Evolutionary conservation across 2,329 filamentous ascomycete species (phyloP), one percentile per base, ranked within the genome.

Genomic region (Neofusicoccum ribis): DNA sequence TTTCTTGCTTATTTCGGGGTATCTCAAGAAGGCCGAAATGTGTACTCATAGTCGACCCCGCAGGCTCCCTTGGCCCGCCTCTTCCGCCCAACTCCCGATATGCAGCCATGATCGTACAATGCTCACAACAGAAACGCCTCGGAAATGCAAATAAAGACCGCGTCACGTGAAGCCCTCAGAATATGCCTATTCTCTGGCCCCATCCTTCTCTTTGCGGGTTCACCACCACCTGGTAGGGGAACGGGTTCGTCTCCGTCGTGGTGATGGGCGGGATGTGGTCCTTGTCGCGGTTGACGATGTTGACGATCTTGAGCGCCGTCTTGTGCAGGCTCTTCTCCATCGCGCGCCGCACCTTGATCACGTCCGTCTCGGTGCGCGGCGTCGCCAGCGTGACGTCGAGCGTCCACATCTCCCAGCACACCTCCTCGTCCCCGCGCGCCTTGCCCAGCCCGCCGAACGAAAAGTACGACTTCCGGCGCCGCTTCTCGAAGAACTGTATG

Each of bases 201-300:
- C 92, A 94, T 60, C 89, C 86, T 68, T 91, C 89, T 66, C 89
- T 85, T 73, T 92, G 92, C 65, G 92, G 92, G 74, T 96, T 95
- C 66, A 98, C 88, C 67, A 90, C 86, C 74, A 98, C 96, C 77
- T 93, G 90, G 79, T 96, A 98, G 0, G 94, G 94, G 74, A 98
- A 99, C 0, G 95, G 94, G 76, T 98, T 98, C 54, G 91, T 84
- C 68, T 94, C 92, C 74, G 89, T 93, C 23, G 93, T 95, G 8
- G 93, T 97, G 72, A 98, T 98, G 59, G 94, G 95, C 1, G 95
- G 95, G 69, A 99, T 98, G 78, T 98, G 95, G 73, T 96, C 92
- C 77, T 96, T 96, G 78, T 97, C 91, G 60, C 87, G 83, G 79
- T 96, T 96, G 72, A 92, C 93, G 63, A 91, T 90, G 68, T 88